Base-by-base conservation (phyloP, 495 filamentous ascomycete species). In the Mycothermus thermophilus region DNA sequence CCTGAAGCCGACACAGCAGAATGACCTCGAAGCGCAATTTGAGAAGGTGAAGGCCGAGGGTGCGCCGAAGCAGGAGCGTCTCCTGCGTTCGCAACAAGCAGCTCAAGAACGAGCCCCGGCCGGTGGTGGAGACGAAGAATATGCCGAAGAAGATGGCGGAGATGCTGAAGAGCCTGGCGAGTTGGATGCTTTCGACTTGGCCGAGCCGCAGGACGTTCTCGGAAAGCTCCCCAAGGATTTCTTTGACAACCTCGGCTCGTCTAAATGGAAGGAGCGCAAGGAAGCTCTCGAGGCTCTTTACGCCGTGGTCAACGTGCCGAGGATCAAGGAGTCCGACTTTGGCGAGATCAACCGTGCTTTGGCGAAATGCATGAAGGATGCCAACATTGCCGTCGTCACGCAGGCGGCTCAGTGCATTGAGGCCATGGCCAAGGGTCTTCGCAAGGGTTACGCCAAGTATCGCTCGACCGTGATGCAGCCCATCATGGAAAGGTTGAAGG, bases 211-310 rank as follows among this genome's bases (percentile, higher is more conserved):
- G 20, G 84, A 96, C 54, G 80, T 94, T 2, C 49, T 84, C 32
- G 66, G 77, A n/a, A 93, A 90, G 46, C 57, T 95, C 8, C 80
- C 90, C 1, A 75, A 75, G 14, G 72, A 85, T 50, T 82, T 94
- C 36, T 64, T 72, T 30, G 90, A 96, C 18, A 77, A 79, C 27
- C 59, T 96, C 22, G 75, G 67, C 2, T 94, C 86, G 23, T 73
- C 86, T 9, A 99, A 96, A 48, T 99, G 92, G 92, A 96, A 96
- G 54, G 92, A 99, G 46, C 73, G 92, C 38, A 96, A 96, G 59
- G 92, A 99, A 31, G 80, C 84, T 0, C 61, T 95, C 18, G 92
- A 99, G 39, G 87, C 75, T 5, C 60, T 95, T 3, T 77, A 79
- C 48, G 66, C 66, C 9, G 65, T 72, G 7, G 58, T 92, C 35